Evolutionary conservation across 257 asterid genomes (phyloP), one percentile per base, ranked within the genome.

Genomic region (Eustoma russellianum): DNA sequence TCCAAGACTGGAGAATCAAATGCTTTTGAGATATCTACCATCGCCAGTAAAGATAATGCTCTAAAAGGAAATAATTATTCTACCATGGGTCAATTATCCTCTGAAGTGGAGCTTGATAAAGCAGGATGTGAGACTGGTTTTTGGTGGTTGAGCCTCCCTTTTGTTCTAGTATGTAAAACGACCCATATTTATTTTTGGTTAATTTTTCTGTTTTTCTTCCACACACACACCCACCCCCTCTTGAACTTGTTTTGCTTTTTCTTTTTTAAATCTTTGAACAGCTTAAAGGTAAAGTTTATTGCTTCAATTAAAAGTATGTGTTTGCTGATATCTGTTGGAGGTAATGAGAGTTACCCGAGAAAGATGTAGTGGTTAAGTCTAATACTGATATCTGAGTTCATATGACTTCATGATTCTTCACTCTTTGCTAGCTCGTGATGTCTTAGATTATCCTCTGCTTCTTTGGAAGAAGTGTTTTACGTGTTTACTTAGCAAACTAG

Each of bases 81-180:
- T 52, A 76, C 48, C 18, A 74, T 57, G 35, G 64, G 46, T 58
- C 72, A 55, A 65, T 64, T 63, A 14, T 66, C 53, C 19, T 62
- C 58, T 14, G 41, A 55, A 45, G 40, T 43, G 35, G 74, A 54
- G 61, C 64, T 45, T 41, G 66, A 14, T 41, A 59, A 48, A 28
- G 50, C 66, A 48, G 61, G 44, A 62, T 68, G 57, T 57, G 79
- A 61, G 66, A 56, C 73, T 28, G 78, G 75, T 48, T 61, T 57
- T 15, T 91, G 96, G 98, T 91, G 98, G 98, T 62, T 33, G 68
- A 72, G 71, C 55, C 97, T 87, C 68, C 94, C 88, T 13, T 87
- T 74, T 57, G 94, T 79, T 65, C 81, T 85, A 18, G 98, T 91
- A 88, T 56, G 96, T 74, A 62, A 3, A 34, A 34, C 19, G 13